phyloP scores from a whole-genome alignment of 352 stramenopile species.

The Phytopythium helicoides region DNA sequence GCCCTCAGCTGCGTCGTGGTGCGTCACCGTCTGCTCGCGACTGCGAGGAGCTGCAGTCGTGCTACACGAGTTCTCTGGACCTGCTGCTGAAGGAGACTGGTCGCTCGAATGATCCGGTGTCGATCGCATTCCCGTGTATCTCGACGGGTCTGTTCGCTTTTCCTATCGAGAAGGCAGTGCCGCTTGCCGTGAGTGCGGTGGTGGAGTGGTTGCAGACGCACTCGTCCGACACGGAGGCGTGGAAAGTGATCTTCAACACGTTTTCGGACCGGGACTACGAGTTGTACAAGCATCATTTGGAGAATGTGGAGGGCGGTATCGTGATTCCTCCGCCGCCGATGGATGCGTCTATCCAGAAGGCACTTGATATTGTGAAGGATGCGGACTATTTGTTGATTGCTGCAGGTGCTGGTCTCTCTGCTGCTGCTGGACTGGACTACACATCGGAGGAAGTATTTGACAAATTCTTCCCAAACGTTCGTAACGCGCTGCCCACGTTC shows the following conservation, averaged over 20 bases:
- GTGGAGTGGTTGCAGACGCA: conserved; percentile 46
- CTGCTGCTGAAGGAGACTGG: conserved; percentile 14
- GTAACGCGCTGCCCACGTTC: conserved; percentile 43
- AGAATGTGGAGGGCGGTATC: conserved; percentile 8
- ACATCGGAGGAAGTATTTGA: conserved; percentile 59
- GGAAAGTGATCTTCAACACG: conserved; percentile 73
- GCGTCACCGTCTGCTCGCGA: conserved; percentile 18
- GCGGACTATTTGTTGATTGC: conserved; percentile 66
- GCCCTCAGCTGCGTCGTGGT: conserved; percentile 38
- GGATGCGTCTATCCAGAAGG: conserved; percentile 22
- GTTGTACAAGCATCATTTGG: conserved; percentile 40
- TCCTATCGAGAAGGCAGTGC: conserved; percentile 45
- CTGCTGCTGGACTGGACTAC: conserved; percentile 71
- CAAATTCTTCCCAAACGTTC: conserved; percentile 51
- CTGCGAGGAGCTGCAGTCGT: conserved; percentile 30
- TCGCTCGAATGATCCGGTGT: conserved; percentile 12
- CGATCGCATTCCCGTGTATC: conserved; percentile 64
- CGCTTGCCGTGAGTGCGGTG: conserved; percentile 43
- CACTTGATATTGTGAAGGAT: conserved; percentile 33
- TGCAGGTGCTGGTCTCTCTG: conserved; percentile 60
- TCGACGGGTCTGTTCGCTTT: conserved; percentile 71
- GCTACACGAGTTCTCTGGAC: conserved; percentile 57
- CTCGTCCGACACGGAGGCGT: conserved; percentile 19
- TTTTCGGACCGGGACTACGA: conserved; percentile 58
- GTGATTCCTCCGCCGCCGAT: conserved; percentile 19